Percentiles rank a stretch among this genome's conserved stretches.
Evolutionary conservation across 2,329 filamentous ascomycete genomes (phyloP).

Genomic region (Pseudonectria buxi): DNA sequence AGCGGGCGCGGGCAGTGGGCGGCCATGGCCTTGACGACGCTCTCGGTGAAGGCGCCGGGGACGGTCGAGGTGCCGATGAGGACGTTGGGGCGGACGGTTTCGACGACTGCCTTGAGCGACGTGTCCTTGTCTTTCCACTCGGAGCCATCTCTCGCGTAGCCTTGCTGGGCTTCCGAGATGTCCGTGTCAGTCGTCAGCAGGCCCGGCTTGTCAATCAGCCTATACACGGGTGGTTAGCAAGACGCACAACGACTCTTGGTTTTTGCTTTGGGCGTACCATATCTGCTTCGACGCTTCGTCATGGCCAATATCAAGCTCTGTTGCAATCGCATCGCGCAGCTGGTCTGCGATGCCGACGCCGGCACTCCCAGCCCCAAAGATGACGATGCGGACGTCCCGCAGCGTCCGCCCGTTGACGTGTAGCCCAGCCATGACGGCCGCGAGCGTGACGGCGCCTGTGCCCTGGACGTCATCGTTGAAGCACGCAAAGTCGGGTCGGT

Average conservation of each 20-base stretch:
- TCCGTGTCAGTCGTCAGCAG: conserved; percentile 60
- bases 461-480: conserved; percentile 93
- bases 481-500: conserved; percentile 66
- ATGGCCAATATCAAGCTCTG: conserved; percentile 58
- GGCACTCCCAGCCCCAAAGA: conserved; percentile 77
- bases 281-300: conserved; percentile 76
- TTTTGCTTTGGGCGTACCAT: conserved; percentile 44
- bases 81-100: conserved; percentile 68
- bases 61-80: conserved; percentile 79
- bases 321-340: conserved; percentile 69
- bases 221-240: conserved; percentile 22
- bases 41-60: conserved; percentile 67
- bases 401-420: conserved; percentile 62
- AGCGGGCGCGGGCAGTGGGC: conserved; percentile 65
- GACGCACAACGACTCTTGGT: too few relatives aligned
- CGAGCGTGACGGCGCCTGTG: conserved; percentile 80
- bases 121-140: conserved; percentile 56
- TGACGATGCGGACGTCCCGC: conserved; percentile 60
- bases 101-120: conserved; percentile 59
- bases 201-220: conserved; percentile 76
- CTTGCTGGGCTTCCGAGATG: conserved; percentile 59
- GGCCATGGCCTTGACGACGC: conserved; percentile 70
- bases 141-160: conserved; percentile 56
- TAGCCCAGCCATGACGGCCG: conserved; percentile 70
- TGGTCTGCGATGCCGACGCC: conserved; percentile 84